Conservation (phyloP, 2,329 filamentous ascomycete genomes). For the Fusarium foetens region DNA sequence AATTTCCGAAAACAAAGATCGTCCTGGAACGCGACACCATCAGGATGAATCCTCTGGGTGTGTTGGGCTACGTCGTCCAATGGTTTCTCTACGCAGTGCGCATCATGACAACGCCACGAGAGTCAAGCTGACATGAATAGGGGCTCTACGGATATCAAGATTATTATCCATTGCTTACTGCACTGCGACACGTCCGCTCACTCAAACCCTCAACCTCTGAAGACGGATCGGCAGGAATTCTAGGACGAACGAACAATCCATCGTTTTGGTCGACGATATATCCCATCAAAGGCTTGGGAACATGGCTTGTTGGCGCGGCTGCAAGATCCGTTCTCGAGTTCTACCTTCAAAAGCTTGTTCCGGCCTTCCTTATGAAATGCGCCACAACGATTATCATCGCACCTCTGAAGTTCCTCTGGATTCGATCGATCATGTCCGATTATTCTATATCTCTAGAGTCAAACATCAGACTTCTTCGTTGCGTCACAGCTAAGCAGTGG, state of each 20-base stretch:
- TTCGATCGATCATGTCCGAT: not conserved
- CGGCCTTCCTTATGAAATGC: fast-evolving
- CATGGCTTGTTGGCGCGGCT: not conserved
- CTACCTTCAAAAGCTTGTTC: fast-evolving
- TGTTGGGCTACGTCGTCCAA: not conserved
- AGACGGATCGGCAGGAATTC: not conserved
- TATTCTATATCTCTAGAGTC: fast-evolving
- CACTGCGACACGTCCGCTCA: not conserved
- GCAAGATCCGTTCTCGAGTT: not conserved
- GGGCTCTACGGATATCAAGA: not conserved
- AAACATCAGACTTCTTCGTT: not conserved
- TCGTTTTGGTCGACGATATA: not conserved
- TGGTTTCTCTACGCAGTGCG: not conserved
- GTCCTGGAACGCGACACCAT: not conserved
- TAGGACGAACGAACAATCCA: not conserved
- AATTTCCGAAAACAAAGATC: not conserved
- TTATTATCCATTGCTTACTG: not conserved
- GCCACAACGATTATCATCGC: fast-evolving
- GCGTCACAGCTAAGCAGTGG: not conserved
- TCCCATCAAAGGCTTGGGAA: not conserved
- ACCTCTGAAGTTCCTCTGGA: not conserved
- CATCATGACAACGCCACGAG: not conserved
- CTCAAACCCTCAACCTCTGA: not conserved
- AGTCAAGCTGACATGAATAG: not conserved
- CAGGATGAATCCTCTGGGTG: not conserved